phyloP scores from a whole-genome alignment of 768 basidiomycete species.

The Pulveroboletus sp. region DNA sequence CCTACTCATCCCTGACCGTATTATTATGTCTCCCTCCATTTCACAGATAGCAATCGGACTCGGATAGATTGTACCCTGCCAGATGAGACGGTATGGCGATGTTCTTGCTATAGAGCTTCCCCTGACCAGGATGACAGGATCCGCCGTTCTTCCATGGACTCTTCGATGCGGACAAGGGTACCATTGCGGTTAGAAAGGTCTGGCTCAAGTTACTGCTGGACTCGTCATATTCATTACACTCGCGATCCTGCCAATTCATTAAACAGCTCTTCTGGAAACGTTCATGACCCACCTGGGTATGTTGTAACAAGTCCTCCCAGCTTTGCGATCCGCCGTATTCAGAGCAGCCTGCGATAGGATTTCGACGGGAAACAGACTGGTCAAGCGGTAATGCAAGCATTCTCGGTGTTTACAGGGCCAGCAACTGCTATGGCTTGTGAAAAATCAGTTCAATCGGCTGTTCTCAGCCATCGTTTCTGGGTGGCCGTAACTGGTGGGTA shows the following conservation, averaged over 20 bases:
- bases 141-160: conserved; percentile 29
- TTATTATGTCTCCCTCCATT: conserved; percentile 1
- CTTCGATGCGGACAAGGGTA: conserved; percentile 28
- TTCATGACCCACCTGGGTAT: conserved; percentile 49
- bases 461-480: conserved; percentile 55
- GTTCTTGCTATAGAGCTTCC: not conserved
- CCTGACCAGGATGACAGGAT: conserved; percentile 16
- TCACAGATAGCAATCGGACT: not conserved
- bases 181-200: conserved; percentile 30
- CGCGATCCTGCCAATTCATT: conserved; percentile 54
- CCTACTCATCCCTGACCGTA: not conserved
- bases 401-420: conserved; percentile 30
- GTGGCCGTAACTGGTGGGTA: conserved; percentile 50
- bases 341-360: conserved; percentile 37
- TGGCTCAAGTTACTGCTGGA: conserved; percentile 42
- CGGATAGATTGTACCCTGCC: not conserved
- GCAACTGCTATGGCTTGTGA: conserved; percentile 45
- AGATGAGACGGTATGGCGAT: conserved; percentile 10
- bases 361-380: conserved; percentile 59
- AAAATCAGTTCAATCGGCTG: conserved; percentile 39
- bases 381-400: conserved; percentile 38
- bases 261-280: conserved; percentile 46
- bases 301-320: conserved; percentile 45
- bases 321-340: not conserved
- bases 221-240: conserved; percentile 45